Percentiles rank a stretch among this genome's conserved stretches.
phyloP scores from a whole-genome alignment of 495 filamentous ascomycete genomes.

The Talaromyces proteolyticus region DNA sequence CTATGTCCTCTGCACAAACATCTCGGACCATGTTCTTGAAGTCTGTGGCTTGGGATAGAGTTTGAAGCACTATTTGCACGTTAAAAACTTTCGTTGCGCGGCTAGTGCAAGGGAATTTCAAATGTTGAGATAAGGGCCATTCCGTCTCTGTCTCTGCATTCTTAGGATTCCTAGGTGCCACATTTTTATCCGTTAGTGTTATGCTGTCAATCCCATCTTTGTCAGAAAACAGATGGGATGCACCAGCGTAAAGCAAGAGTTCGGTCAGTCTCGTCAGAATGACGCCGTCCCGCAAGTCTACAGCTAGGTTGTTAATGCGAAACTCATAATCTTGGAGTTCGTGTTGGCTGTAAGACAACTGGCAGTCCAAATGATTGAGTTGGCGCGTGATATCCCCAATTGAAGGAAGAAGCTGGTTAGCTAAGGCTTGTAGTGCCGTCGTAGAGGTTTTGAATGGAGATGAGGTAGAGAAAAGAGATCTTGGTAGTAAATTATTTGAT shows the following conservation, averaged over 20 bases:
- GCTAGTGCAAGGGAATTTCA: conserved; percentile 55
- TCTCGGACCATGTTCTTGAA: conserved; percentile 23
- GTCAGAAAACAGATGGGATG: conserved; percentile 10
- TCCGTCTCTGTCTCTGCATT: background rate
- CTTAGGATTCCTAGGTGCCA: no score
- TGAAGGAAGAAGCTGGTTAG: conserved; percentile 50
- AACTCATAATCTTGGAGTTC: conserved; percentile 56
- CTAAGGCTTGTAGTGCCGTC: conserved; percentile 46
- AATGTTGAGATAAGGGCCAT: conserved; percentile 48
- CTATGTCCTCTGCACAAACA: conserved; percentile 55
- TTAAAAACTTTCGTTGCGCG: conserved; percentile 58
- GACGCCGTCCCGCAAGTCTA: conserved; percentile 61
- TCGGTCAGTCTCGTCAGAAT: conserved; percentile 56
- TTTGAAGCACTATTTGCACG: conserved; percentile 50
- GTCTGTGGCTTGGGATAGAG: conserved; percentile 36
- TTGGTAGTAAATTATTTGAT: conserved; percentile 21
- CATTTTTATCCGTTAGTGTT: conserved; percentile 16
- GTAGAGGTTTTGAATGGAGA: conserved; percentile 52
- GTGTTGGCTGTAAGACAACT: conserved; percentile 46
- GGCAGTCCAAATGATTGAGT: conserved; percentile 51
- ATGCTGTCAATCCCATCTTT: conserved; percentile 14
- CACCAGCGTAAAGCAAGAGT: conserved; percentile 43
- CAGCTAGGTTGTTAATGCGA: conserved; percentile 52
- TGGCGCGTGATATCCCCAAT: conserved; percentile 51
- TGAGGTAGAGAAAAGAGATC: conserved; percentile 37